Evolutionary conservation across 1,139 yeast species (phyloP), one percentile per base, ranked within the genome.

Genomic region (Taphrina flavorubra): DNA sequence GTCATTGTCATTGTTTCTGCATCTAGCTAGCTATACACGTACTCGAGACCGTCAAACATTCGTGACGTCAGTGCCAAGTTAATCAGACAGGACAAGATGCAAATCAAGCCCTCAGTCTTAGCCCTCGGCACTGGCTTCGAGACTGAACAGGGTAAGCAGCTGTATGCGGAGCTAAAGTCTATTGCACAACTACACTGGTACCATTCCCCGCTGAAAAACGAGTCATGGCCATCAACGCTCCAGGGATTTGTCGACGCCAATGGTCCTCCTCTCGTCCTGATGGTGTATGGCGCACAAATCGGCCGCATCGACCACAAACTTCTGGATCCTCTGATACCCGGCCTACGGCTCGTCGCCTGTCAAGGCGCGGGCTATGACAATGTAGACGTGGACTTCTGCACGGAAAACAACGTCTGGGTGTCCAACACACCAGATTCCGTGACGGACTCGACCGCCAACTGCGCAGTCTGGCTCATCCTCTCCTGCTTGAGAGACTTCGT

Each of bases 381-480:
- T 77, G 81, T 85, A 70, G 90, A 85, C 74, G 83, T 83, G 8
- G 81, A 78, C 47, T 84, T 84, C 59, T 83, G 84, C 72, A 83
- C 84, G 10, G 78, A 73, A 13, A 69, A 75, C 40, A 80, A 80
- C 7, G 86, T 90, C 69, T 91, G 87, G 77, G 80, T 89, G 8
- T 85, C 92, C 8, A 87, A 90, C 76, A 88, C 87, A 7, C 92
- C 95, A 6, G 82, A 81, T 4, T 81, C 89, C 5, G 95, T 89
- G 18, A 91, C 89, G 73, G 85, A 84, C 8, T 89, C 96, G n/a
- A 90, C 97, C 14, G 96, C 97, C 0, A 92, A 88, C 73, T 85
- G 91, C 2, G 92, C 90, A 68, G 84, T 89, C 3, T 89, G 80
- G 76, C 79, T 90, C 73, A 74, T 87, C 14, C 77, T 90, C 62